Percentiles rank a stretch among this genome's conserved stretches.
These are phyloP conservation scores for Cordyceps farinosa DNA, from an alignment of 2,329 filamentous ascomycete species.

Conservation along the genomic window DNA sequence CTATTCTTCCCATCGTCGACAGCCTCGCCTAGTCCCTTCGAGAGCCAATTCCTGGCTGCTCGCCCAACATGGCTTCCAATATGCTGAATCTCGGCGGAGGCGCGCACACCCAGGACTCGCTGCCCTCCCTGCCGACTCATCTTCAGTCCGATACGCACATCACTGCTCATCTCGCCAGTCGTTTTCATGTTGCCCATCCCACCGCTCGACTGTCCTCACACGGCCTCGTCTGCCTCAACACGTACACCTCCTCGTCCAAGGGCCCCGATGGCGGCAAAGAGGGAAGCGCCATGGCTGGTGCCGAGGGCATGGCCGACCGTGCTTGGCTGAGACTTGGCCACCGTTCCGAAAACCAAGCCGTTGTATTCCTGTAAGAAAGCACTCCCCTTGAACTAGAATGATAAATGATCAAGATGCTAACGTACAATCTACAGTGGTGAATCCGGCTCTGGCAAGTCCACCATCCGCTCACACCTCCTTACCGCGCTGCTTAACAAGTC, in stretches of 20 bases:
- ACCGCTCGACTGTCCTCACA: conserved; percentile 89
- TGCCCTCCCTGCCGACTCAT: conserved; percentile 83
- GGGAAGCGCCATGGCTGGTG: conserved; percentile 86
- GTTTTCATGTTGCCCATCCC: conserved; percentile 87
- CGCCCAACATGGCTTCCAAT: conserved; percentile 58
- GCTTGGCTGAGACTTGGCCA: conserved; percentile 83
- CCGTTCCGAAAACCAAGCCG: conserved; percentile 86
- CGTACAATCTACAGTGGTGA: conserved; percentile 64
- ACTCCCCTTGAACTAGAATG: background rate
- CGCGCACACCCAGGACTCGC: conserved; percentile 76
- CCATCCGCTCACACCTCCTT: conserved; percentile 82
- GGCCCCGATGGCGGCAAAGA: conserved; percentile 88
- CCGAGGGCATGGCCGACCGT: conserved; percentile 84
- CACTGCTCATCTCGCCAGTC: conserved; percentile 77
- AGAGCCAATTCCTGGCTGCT: conserved; percentile 31
- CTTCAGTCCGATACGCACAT: conserved; percentile 74
- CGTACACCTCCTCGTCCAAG: conserved; percentile 83
- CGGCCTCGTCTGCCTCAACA: conserved; percentile 88
- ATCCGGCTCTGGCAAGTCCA: conserved; percentile 94
- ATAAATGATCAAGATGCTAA: conserved; percentile 23
- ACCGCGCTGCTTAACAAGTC: conserved; percentile 84
- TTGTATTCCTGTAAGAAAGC: conserved; percentile 79
- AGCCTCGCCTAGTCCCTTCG: conserved; percentile 7
- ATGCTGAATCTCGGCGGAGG: conserved; percentile 53
- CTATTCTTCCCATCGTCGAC: background rate